Conservation (phyloP, 2,329 filamentous ascomycete species). For the Calcarisporium arbuscula region DNA sequence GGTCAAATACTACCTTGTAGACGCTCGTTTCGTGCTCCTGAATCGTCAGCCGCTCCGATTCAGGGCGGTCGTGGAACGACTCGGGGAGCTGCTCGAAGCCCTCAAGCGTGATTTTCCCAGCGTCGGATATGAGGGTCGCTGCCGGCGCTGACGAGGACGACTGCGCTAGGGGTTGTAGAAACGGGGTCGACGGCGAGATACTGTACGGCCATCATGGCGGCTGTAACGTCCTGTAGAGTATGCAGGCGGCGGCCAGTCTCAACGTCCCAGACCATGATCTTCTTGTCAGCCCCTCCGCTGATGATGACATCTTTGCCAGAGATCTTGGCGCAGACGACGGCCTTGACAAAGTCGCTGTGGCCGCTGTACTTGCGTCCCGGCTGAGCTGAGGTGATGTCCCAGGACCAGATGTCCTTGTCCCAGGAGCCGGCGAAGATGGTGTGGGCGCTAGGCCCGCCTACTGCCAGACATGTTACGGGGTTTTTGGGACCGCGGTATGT, state of each 20-base stretch:
- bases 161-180: constrained; percentile 39
- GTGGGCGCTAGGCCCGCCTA: constrained; percentile 48
- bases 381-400: constrained; percentile 56
- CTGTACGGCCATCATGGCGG: constrained; percentile 71
- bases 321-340: constrained; percentile 58
- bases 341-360: constrained; percentile 89
- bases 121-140: constrained; percentile 73
- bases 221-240: constrained; percentile 67
- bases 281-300: constrained; percentile 71
- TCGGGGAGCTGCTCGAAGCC: constrained; percentile 49
- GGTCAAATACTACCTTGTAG: constrained; percentile 71
- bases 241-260: constrained; percentile 62
- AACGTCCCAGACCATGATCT: constrained; percentile 79
- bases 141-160: constrained; percentile 70
- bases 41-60: constrained; percentile 46
- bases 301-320: constrained; percentile 58
- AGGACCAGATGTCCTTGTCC: constrained; percentile 90
- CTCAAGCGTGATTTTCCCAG: constrained; percentile 58
- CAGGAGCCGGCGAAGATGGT: constrained; percentile 83
- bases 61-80: constrained; percentile 32
- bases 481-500: constrained; percentile 69
- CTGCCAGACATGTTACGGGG: constrained; percentile 71
- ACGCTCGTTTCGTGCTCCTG: constrained; percentile 86
- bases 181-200: constrained; percentile 69
- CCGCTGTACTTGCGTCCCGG: constrained; percentile 59